Evolutionary conservation across 2,329 filamentous ascomycete species (phyloP).

Genomic region (Penicillium sp.): DNA sequence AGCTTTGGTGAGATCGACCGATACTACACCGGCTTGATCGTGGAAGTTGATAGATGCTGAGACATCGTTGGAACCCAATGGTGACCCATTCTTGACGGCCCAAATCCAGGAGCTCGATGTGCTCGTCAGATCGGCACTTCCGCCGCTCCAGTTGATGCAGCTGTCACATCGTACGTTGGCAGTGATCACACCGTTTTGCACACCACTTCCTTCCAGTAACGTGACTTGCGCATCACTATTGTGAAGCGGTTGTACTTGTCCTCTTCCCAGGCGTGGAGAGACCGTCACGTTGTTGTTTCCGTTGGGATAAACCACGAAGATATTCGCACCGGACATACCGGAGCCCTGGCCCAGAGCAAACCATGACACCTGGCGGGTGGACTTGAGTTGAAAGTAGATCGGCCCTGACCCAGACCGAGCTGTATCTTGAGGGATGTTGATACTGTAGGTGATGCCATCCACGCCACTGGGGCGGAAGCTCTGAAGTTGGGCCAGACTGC

Average conservation of each 20-base stretch:
- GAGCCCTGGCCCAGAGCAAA: constrained; percentile 53
- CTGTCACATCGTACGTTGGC: constrained; percentile 50
- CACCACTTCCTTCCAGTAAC: constrained; percentile 55
- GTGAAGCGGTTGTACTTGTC: constrained; percentile 47
- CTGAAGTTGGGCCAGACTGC: constrained; percentile 12
- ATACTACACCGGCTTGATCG: constrained; percentile 16
- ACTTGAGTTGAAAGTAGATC: constrained; percentile 57
- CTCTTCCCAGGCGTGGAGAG: constrained; percentile 49
- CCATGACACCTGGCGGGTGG: constrained; percentile 42
- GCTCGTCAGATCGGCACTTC: constrained; percentile 13
- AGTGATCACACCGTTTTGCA: constrained; percentile 49
- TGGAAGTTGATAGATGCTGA: constrained; percentile 19
- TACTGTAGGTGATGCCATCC: constrained; percentile 38
- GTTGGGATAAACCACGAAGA: constrained; percentile 56
- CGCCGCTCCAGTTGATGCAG: constrained; percentile 21
- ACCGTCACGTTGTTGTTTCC: constrained; percentile 58
- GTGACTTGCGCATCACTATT: constrained; percentile 42
- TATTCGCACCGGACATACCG: constrained; percentile 52
- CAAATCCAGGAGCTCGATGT: constrained; percentile 25
- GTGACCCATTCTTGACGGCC: constrained; percentile 20
- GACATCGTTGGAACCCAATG: constrained; percentile 17
- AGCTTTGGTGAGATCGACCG: constrained; percentile 18
- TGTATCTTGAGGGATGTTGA: constrained; percentile 51
- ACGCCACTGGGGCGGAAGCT: constrained; percentile 16
- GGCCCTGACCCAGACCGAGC: constrained; percentile 47